These are phyloP conservation scores for Trichophyton rubrum DNA, from an alignment of 2,329 filamentous ascomycete genomes.

Conservation along the genomic window DNA sequence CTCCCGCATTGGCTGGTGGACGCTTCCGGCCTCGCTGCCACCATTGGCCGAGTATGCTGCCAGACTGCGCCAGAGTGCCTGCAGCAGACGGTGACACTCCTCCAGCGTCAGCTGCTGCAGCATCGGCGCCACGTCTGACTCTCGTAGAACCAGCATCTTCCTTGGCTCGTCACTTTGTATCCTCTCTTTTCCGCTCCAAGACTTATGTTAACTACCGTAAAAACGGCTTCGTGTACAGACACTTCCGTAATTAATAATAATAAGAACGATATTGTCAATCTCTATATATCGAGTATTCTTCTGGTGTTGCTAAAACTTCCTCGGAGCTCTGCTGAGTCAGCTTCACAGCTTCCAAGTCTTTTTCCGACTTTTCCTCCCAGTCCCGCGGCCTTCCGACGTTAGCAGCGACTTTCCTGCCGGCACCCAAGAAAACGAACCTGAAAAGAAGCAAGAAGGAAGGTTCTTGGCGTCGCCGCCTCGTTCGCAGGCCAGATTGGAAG, in stretches of 20 bases:
- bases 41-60: constrained; percentile 18
- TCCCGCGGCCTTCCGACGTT: constrained; percentile 2
- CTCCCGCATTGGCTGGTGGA: constrained; percentile 35
- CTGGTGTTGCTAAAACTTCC: too few species aligned
- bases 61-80: constrained; percentile 25
- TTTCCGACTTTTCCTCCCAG: not conserved
- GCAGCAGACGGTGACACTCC: constrained; percentile 27
- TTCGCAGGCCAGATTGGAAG: too few species aligned
- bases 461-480: too few species aligned
- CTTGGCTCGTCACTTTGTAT: not conserved
- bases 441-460: not conserved
- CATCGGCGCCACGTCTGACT: constrained; percentile 19
- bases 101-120: constrained; percentile 22
- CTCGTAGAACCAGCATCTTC: constrained; percentile 13
- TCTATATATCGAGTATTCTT: too few species aligned
- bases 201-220: too few species aligned
- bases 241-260: too few species aligned
- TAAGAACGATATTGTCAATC: too few species aligned
- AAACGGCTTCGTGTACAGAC: too few species aligned
- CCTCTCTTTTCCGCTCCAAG: not conserved
- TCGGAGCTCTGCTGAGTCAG: not conserved
- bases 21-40: constrained; percentile 9
- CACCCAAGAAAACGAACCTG: not conserved
- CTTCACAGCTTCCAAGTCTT: not conserved
- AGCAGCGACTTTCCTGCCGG: constrained; percentile 2